These are phyloP conservation scores for Thalassiosira profunda DNA, from an alignment of 108 stramenopile genomes.

Conservation along the genomic window DNA sequence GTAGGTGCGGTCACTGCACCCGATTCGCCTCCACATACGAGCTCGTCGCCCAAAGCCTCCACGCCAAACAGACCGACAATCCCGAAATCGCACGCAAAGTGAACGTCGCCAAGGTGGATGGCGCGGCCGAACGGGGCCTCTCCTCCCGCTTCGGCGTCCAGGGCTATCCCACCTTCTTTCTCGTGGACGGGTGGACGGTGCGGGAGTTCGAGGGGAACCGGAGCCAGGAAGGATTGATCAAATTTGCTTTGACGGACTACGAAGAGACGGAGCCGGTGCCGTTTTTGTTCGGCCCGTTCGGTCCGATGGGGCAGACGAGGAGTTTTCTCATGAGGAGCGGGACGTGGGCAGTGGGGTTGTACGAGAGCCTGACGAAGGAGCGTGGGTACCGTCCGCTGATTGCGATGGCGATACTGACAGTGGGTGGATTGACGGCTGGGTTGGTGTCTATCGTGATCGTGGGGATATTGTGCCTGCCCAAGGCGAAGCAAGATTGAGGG, in stretches of 20 bases:
- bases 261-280: conserved; percentile 31
- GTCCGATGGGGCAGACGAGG: conserved; percentile 79
- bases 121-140: conserved; percentile 64
- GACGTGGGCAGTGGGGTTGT: conserved; percentile 39
- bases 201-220: conserved; percentile 68
- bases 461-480: conserved; percentile 43
- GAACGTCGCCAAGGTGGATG: conserved; percentile 87
- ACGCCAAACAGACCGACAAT: conserved; percentile 33
- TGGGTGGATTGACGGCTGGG: conserved; percentile 23
- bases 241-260: conserved; percentile 64
- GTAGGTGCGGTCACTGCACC: conserved; percentile 72
- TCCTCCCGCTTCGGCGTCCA: conserved; percentile 67
- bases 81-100: conserved; percentile 41
- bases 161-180: conserved; percentile 81
- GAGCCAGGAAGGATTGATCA: conserved; percentile 55
- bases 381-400: conserved; percentile 43
- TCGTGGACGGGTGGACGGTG: conserved; percentile 77
- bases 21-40: conserved; percentile 69
- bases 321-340: conserved; percentile 60
- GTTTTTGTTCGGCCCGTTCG: conserved; percentile 63
- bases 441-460: conserved; percentile 31
- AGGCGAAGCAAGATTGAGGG: conserved; percentile 42
- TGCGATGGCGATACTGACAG: conserved; percentile 31
- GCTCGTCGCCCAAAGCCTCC: conserved; percentile 58
- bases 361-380: conserved; percentile 42